These are phyloP conservation scores for Coffea eugenioides DNA, from an alignment of 257 asterid genomes.

Conservation along the genomic window DNA sequence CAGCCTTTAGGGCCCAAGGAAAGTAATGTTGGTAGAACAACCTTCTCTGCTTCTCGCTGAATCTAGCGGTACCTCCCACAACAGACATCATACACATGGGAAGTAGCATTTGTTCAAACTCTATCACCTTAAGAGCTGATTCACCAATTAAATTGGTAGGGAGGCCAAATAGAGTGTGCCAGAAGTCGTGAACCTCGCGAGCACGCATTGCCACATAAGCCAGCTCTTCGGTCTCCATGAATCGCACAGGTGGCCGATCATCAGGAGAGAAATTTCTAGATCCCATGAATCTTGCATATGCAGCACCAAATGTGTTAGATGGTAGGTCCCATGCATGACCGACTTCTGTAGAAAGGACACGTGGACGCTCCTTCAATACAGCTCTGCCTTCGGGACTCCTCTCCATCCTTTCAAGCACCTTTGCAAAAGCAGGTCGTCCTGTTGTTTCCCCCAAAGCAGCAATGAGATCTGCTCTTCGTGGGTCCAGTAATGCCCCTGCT, in stretches of 20 bases:
- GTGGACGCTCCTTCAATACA: slow-evolving; percentile 72
- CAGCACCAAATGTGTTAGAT: slow-evolving; percentile 87
- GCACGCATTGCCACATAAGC: slow-evolving; percentile 95
- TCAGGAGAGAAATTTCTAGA: slow-evolving; percentile 91
- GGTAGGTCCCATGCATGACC: slow-evolving; percentile 97
- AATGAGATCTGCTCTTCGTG: slow-evolving; percentile 85
- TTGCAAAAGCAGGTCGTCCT: slow-evolving; percentile 79
- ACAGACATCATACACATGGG: slow-evolving; percentile 94
- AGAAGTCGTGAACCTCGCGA: slow-evolving; percentile 94
- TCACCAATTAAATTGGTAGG: slow-evolving; percentile 95
- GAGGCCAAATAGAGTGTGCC: slow-evolving; percentile 91
- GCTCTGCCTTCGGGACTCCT: slow-evolving; percentile 78
- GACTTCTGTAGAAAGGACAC: slow-evolving; percentile 76
- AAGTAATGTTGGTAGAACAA: slow-evolving; percentile 87
- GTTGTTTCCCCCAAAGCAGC: slow-evolving; percentile 97
- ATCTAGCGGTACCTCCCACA: slow-evolving; percentile 81
- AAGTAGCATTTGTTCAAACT: slow-evolving; percentile 91
- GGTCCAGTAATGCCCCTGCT: slow-evolving; percentile 82
- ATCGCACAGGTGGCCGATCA: slow-evolving; percentile 93
- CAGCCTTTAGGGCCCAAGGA: slow-evolving; percentile 92
- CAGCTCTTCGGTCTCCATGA: slow-evolving; percentile 90
- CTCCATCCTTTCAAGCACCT: slow-evolving; percentile 84
- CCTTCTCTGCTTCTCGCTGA: slow-evolving; percentile 65
- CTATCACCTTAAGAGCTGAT: slow-evolving; percentile 83
- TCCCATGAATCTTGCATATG: slow-evolving; percentile 95